Evolutionary conservation across 2,329 filamentous ascomycete species (phyloP), one percentile per base, ranked within the genome.

Genomic region (Byssochlamys sp.): DNA sequence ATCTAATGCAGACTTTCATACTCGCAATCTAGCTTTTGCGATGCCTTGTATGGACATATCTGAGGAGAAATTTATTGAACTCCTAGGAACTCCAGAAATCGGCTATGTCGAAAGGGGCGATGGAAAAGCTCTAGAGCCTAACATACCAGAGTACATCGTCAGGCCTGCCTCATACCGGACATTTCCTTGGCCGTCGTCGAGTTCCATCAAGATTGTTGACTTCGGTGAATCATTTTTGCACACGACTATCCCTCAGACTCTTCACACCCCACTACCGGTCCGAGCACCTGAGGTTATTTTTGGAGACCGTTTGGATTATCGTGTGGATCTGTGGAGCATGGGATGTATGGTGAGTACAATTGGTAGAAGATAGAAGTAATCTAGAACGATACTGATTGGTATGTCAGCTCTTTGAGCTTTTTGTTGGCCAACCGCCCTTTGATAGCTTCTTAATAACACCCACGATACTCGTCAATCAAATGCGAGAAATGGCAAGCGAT

Each of bases 241-340:
- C 10, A 19, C 61, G 11, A 56, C 65, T 1, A 5, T 27, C 19
- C 69, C 71, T 55, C 14, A 62, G 48, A 64, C 59, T 3, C 63
- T 76, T 10, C 62, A 72, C 50, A 75, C 69, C 28, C 74, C 71
- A 10, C 58, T 75, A 49, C 2, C 57, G 55, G 48, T 75, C 55
- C 67, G 69, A 10, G 67, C 73, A 50, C 73, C 74, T 0, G 73
- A 77, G 61, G 60, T 72, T 54, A 66, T 77, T 26, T 74, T 76
- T 55, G 49, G 63, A 52, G 71, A 75, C 27, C 56, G 53, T 10
- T 56, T 72, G 52, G 68, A 75, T 62, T 60, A 71, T 63, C 67
- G 63, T 53, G 66, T 75, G 4, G 71, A 76, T 54, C 57, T 75
- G 12, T 76, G 71, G 73, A 71, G 71, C 59, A 64, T 70, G 62